These are phyloP conservation scores for Fraxinus platypoda DNA, from an alignment of 305 asterid genomes.

Conservation along the genomic window DNA sequence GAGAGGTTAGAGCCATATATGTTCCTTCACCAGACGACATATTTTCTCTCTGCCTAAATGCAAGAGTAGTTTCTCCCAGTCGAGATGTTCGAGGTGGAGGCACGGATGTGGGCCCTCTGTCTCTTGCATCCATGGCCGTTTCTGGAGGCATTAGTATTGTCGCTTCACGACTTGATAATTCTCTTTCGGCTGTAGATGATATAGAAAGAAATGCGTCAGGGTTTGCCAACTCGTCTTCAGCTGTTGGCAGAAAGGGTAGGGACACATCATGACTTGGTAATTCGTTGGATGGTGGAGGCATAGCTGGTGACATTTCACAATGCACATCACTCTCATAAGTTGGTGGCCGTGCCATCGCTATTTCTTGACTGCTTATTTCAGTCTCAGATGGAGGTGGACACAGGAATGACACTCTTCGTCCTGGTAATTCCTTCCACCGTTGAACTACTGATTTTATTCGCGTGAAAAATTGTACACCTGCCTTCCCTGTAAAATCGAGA, in stretches of 20 bases:
- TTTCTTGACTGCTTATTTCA: constrained; percentile 26
- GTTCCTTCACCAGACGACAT: background rate
- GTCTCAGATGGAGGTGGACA: constrained; percentile 32
- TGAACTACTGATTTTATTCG: constrained; percentile 36
- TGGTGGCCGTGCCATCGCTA: constrained; percentile 12
- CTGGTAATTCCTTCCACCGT: constrained; percentile 42
- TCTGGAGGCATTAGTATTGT: constrained; percentile 10
- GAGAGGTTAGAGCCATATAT: constrained; percentile 19
- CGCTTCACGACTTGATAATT: constrained; percentile 22
- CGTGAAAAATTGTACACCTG: constrained; percentile 40
- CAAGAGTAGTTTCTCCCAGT: constrained; percentile 15
- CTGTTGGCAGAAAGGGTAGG: constrained; percentile 22
- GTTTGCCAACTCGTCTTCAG: constrained; percentile 22
- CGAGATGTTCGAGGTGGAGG: constrained; percentile 23
- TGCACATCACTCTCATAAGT: constrained; percentile 25
- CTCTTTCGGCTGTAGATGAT: constrained; percentile 25
- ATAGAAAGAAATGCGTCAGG: constrained; percentile 25
- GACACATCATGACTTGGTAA: constrained; percentile 13
- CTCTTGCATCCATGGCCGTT: constrained; percentile 18
- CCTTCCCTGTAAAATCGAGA: constrained; percentile 32
- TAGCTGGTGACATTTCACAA: constrained; percentile 21
- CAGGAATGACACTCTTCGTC: constrained; percentile 27
- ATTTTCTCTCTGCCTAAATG: constrained; percentile 13
- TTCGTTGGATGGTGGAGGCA: constrained; percentile 25
- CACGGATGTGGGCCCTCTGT: constrained; percentile 19